phyloP scores from a whole-genome alignment of 768 basidiomycete species.

The Russula vinacea region DNA sequence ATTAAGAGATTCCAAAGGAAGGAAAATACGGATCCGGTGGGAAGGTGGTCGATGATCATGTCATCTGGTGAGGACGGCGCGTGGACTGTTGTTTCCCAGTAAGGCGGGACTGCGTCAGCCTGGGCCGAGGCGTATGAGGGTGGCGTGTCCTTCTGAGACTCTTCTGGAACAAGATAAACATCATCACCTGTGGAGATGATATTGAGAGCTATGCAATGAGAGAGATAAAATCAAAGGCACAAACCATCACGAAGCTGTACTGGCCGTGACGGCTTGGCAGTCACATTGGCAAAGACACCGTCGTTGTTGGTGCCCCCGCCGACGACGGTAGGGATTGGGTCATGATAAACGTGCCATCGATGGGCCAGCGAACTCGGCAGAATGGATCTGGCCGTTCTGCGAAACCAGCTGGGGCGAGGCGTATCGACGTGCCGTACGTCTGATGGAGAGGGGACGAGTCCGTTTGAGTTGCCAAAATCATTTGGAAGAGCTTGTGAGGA shows the following conservation, averaged over 20 bases:
- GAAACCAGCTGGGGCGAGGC: conserved; percentile 48
- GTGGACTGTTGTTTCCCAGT: conserved; percentile 97
- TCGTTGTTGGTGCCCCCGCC: conserved; percentile 76
- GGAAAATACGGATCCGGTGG: conserved; percentile 75
- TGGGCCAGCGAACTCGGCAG: conserved; percentile 52
- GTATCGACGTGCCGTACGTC: conserved; percentile 35
- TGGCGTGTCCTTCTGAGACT: conserved; percentile 75
- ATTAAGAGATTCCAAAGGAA: conserved; percentile 93
- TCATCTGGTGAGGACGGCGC: conserved; percentile 74
- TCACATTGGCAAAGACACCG: conserved; percentile 94
- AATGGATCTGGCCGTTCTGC: conserved; percentile 52
- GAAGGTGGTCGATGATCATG: conserved; percentile 86
- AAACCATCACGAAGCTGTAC: conserved; percentile 58
- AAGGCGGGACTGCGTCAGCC: conserved; percentile 93
- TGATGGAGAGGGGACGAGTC: conserved; percentile 51
- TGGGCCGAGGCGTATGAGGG: conserved; percentile 92
- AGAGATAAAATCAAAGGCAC: conserved; percentile 31
- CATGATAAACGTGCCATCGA: conserved; percentile 45
- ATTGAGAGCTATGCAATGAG: conserved; percentile 2
- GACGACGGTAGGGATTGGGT: conserved; percentile 44
- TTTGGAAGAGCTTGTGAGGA: conserved; percentile 66
- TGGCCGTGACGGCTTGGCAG: conserved; percentile 74
- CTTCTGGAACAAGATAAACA: conserved; percentile 78
- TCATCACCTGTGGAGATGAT: conserved; percentile 53
- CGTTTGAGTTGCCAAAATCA: conserved; percentile 71